These are phyloP conservation scores for Lodderomyces parapsilosis DNA, from an alignment of 1,139 yeast species.

Conservation along the genomic window DNA sequence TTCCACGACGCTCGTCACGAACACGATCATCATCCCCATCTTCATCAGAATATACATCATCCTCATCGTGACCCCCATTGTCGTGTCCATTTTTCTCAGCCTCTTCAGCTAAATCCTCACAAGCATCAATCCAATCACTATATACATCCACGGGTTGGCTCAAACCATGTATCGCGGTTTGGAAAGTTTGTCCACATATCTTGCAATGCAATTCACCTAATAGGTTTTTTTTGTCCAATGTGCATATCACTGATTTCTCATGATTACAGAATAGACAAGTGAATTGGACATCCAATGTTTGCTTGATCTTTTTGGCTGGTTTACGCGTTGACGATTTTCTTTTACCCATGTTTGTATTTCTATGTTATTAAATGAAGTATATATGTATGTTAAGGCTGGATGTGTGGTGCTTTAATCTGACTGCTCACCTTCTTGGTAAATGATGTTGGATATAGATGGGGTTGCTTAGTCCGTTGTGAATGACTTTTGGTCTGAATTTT, in stretches of 20 bases:
- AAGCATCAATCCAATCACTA: slow-evolving; percentile 98
- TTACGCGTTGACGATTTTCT: slow-evolving; percentile 86
- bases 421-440: too few species aligned
- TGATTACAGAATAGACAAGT: slow-evolving; percentile 95
- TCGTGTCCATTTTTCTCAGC: slow-evolving; percentile 29
- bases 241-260: slow-evolving; percentile 86
- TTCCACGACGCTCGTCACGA: slow-evolving; percentile 15
- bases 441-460: too few species aligned
- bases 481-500: not conserved
- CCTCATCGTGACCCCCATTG: slow-evolving; percentile 19
- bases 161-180: slow-evolving; percentile 78
- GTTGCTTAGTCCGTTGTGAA: too few species aligned
- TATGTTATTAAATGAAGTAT: not conserved
- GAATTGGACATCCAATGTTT: slow-evolving; percentile 79
- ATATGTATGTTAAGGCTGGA: not conserved
- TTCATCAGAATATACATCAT: slow-evolving; percentile 39
- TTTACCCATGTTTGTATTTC: slow-evolving; percentile 64
- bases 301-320: slow-evolving; percentile 78
- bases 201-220: slow-evolving; percentile 87
- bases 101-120: slow-evolving; percentile 89
- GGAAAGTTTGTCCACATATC: slow-evolving; percentile 93
- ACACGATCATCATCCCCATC: slow-evolving; percentile 21
- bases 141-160: slow-evolving; percentile 92
- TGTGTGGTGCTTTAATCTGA: too few species aligned
- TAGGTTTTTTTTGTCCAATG: slow-evolving; percentile 81